These are phyloP conservation scores for Pleurotus djamor DNA, from an alignment of 768 basidiomycete species.

Conservation along the genomic window DNA sequence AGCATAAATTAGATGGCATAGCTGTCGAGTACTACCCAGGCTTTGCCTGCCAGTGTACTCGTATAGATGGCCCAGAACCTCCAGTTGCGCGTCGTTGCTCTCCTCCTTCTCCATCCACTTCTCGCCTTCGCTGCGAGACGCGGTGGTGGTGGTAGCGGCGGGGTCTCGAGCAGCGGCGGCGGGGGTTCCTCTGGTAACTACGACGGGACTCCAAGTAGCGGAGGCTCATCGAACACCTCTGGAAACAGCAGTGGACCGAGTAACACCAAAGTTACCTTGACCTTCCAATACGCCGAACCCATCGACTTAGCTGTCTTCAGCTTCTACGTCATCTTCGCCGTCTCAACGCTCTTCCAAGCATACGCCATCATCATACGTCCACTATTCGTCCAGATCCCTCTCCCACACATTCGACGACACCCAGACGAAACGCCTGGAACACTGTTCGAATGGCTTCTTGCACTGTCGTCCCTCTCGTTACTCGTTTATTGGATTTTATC, in stretches of 20 bases:
- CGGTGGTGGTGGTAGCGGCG: background rate
- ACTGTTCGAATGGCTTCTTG: background rate
- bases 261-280: background rate
- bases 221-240: too few relatives aligned
- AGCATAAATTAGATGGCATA: too few relatives aligned
- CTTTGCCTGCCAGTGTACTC: too few relatives aligned
- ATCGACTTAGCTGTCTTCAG: background rate
- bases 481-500: background rate
- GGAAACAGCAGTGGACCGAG: too few relatives aligned
- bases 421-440: background rate
- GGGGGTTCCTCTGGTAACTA: too few relatives aligned
- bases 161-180: too few relatives aligned
- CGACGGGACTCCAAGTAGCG: too few relatives aligned
- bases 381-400: background rate
- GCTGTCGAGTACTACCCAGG: too few relatives aligned
- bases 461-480: background rate
- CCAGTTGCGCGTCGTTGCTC: background rate
- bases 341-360: background rate
- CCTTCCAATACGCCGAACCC: background rate
- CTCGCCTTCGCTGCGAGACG: background rate
- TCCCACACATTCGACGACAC: background rate
- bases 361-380: background rate
- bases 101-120: background rate
- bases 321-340: background rate
- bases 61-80: too few relatives aligned